Percentiles rank a stretch among this genome's conserved stretches.
phyloP scores from a whole-genome alignment of 169 alveolate species.

The Cyclospora cayetanensis region DNA sequence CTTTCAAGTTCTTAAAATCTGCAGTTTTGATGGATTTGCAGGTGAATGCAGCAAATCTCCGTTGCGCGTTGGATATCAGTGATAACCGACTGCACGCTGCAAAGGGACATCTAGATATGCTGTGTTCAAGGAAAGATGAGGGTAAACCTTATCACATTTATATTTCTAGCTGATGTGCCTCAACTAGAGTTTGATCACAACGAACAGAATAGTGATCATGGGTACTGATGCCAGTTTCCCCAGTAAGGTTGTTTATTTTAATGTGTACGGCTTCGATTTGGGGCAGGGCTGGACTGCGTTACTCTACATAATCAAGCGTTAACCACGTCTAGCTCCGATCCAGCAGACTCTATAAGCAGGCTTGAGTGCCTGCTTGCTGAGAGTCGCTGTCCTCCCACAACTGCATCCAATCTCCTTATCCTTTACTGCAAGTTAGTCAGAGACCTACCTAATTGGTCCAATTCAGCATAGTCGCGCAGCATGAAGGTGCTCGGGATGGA shows the following conservation, averaged over 20 bases:
- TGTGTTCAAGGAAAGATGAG: not conserved
- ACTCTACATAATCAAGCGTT: conserved; percentile 33
- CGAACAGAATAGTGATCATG: no score
- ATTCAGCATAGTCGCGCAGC: no score
- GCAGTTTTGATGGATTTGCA: not conserved
- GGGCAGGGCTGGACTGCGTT: conserved; percentile 51
- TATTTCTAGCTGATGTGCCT: no score
- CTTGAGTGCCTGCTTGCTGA: conserved; percentile 27
- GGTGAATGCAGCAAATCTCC: conserved; percentile 55
- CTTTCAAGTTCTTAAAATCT: no score
- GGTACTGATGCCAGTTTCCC: no score
- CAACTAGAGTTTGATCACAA: no score
- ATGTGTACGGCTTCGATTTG: no score
- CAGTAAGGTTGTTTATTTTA: no score
- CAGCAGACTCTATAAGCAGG: not conserved
- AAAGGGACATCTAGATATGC: not conserved
- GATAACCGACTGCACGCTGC: conserved; percentile 4
- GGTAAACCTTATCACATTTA: not conserved
- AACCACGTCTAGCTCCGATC: conserved; percentile 25
- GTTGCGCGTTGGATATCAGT: conserved; percentile 25
- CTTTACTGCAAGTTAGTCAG: conserved; percentile 53
- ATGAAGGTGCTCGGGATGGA: no score
- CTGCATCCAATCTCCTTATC: not conserved
- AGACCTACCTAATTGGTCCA: no score
- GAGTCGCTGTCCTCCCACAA: not conserved